Base-by-base conservation (phyloP, 805 yeast species). In the Yamadazyma endophytica region DNA sequence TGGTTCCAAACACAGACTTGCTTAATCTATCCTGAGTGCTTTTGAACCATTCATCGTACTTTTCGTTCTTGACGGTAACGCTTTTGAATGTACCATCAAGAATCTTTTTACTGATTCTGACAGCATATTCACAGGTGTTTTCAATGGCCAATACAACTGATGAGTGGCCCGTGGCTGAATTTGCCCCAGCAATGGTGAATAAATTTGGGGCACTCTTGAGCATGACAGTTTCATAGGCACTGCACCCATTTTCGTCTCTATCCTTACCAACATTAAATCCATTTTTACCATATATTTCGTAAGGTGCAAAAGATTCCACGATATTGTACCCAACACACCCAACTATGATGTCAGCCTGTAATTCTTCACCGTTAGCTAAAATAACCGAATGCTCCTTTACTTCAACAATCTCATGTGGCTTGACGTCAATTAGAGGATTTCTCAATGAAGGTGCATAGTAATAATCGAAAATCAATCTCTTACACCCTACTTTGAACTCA, bases 281-380 rank as follows among this genome's bases (percentile, higher is more conserved):
- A 26, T 54, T 39, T 9, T 43, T 36, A 11, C 68, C 69, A 12
- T 36, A 33, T n/a, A 56, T 32, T 11, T 42, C 25, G 27, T 42
- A 47, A 4, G 48, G 44, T 8, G 19, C 9, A 24, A 43, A 42
- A 21, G 52, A 37, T 25, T 42, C 40, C 13, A 26, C 11, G 13
- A 63, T 13, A 34, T 58, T 47, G 40, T 64, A 64, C 2, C 70
- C 70, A 17, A 68, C 62, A 44, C 70, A 64, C 3, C 68, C 69
- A 14, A 61, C 61, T 22, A 64, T 58, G 9, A 61, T 52, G 39
- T 63, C 70, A 11, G 60, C 64, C 24, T 52, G 44, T 8, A 61
- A 15, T 21, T 42, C 44, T 15, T 42, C 33, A 2, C 66, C 67
- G 18, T 48, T 40, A 9, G 39, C 44, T 35, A 62, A 43, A 13